Evolutionary conservation across 2,329 filamentous ascomycete genomes (phyloP).

Genomic region (Lecanicillium sp.): DNA sequence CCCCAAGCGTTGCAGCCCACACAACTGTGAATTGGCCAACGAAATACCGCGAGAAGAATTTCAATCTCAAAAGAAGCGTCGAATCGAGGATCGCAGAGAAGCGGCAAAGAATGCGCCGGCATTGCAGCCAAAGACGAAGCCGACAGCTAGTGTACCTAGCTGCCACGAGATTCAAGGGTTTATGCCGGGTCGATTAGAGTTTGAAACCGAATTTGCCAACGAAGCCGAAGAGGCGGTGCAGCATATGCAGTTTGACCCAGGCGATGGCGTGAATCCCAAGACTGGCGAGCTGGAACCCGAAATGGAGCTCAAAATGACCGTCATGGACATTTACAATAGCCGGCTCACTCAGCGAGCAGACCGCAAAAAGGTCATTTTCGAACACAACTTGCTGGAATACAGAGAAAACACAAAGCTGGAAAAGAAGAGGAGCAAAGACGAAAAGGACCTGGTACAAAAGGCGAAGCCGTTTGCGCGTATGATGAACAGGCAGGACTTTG

Average conservation of each 20-base stretch:
- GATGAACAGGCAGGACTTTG: constrained; percentile 91
- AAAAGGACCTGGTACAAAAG: constrained; percentile 83
- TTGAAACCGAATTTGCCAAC: constrained; percentile 95
- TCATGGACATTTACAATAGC: constrained; percentile 97
- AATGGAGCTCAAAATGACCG: constrained; percentile 93
- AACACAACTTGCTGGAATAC: constrained; percentile 89
- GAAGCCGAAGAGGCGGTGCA: constrained; percentile 97
- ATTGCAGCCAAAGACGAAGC: constrained; percentile 86
- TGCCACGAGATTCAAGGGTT: constrained; percentile 98
- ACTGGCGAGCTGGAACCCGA: constrained; percentile 88
- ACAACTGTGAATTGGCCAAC: constrained; percentile 70
- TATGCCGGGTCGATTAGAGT: constrained; percentile 95
- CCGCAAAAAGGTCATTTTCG: constrained; percentile 92
- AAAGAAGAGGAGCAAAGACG: constrained; percentile 94
- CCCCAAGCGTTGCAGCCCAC: constrained; percentile 74
- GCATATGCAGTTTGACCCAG: constrained; percentile 95
- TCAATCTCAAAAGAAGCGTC: constrained; percentile 81
- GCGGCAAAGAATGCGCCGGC: constrained; percentile 76
- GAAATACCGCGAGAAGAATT: constrained; percentile 85
- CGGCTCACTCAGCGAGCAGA: constrained; percentile 85
- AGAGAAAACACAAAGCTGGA: constrained; percentile 81
- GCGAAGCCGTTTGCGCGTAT: constrained; percentile 93
- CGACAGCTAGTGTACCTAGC: constrained; percentile 86
- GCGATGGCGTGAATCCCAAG: constrained; percentile 77
- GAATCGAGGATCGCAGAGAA: constrained; percentile 88